Percentiles rank a stretch among this genome's conserved stretches.
Conservation (phyloP, 345 rosid genomes). For the Acer saccharum region DNA sequence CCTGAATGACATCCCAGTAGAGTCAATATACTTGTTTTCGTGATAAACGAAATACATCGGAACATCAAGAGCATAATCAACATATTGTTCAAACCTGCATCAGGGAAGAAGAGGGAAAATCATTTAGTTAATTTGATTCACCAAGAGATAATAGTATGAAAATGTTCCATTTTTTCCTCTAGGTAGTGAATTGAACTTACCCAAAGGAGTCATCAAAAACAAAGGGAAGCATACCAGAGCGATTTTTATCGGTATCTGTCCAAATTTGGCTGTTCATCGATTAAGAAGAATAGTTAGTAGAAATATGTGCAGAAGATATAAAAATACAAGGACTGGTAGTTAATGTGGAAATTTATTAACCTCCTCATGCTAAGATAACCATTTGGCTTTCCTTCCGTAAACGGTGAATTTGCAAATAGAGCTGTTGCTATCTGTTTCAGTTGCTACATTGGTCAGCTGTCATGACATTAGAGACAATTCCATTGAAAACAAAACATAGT, state of each 20-base stretch:
- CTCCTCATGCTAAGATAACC: slow-evolving; percentile 99
- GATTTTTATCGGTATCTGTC: slow-evolving; percentile 92
- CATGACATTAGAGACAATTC: slow-evolving; percentile 20
- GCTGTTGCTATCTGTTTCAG: slow-evolving; percentile 95
- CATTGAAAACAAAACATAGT: slow-evolving; percentile 18
- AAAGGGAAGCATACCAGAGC: slow-evolving; percentile 95
- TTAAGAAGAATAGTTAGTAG: slow-evolving; percentile 30
- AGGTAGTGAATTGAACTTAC: slow-evolving; percentile 44
- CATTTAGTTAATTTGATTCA: slow-evolving; percentile 8
- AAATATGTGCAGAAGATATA: slow-evolving; percentile 8
- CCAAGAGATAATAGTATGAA: background rate
- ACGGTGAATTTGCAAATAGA: slow-evolving; percentile 96
- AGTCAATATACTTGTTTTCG: slow-evolving; percentile 79
- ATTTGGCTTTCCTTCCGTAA: slow-evolving; percentile 94
- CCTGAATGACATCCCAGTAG: slow-evolving; percentile 95
- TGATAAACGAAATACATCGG: slow-evolving; percentile 98
- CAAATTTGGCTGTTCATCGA: slow-evolving; percentile 73
- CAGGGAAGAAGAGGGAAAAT: slow-evolving; percentile 8
- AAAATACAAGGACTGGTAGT: slow-evolving; percentile 1
- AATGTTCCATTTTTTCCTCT: background rate
- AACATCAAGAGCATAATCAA: slow-evolving; percentile 97
- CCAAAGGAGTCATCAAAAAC: slow-evolving; percentile 91
- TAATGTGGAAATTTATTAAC: slow-evolving; percentile 35
- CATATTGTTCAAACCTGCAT: slow-evolving; percentile 96
- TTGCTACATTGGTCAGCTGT: slow-evolving; percentile 32